Conservation (phyloP, 164 flowering plant genomes). For the Chimonanthus praecox region DNA sequence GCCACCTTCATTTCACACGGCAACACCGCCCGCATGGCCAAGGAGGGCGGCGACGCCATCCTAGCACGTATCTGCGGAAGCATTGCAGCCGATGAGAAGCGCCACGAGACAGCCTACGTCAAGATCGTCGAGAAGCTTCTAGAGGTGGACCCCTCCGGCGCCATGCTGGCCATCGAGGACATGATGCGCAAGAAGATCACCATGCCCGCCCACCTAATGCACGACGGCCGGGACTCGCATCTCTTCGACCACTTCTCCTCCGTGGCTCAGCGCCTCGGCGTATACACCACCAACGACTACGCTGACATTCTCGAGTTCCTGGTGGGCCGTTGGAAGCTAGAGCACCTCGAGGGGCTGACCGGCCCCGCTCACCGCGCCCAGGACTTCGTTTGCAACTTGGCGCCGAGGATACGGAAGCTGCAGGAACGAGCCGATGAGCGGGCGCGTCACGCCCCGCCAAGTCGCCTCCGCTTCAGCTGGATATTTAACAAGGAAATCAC, state of each 20-base stretch:
- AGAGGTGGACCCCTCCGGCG: conserved; percentile 36
- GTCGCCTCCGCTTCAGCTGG: conserved; percentile 40
- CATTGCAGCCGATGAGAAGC: conserved; percentile 42
- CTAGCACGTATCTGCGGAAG: conserved; percentile 40
- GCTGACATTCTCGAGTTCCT: conserved; percentile 53
- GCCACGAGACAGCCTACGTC: conserved; percentile 35
- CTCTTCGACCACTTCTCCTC: conserved; percentile 50
- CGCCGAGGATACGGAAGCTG: conserved; percentile 36
- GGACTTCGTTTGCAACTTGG: conserved; percentile 44
- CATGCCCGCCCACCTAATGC: conserved; percentile 62
- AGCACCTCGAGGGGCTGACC: conserved; percentile 36
- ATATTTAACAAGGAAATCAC: conserved; percentile 23
- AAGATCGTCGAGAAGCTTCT: conserved; percentile 27
- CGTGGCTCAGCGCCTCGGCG: conserved; percentile 52
- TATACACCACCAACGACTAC: conserved; percentile 58
- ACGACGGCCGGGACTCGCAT: conserved; percentile 41
- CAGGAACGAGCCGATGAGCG: conserved; percentile 38
- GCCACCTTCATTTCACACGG: conserved; percentile 41
- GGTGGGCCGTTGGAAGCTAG: conserved; percentile 45
- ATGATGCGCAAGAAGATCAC: conserved; percentile 58
- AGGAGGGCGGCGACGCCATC: conserved; percentile 29
- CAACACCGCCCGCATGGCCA: conserved; percentile 29
- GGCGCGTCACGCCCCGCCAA: conserved; percentile 16
- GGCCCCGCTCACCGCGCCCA: conserved; percentile 40
- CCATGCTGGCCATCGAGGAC: conserved; percentile 41